Base-by-base conservation (phyloP, 106 monocot species). In the Acorus gramineus region DNA sequence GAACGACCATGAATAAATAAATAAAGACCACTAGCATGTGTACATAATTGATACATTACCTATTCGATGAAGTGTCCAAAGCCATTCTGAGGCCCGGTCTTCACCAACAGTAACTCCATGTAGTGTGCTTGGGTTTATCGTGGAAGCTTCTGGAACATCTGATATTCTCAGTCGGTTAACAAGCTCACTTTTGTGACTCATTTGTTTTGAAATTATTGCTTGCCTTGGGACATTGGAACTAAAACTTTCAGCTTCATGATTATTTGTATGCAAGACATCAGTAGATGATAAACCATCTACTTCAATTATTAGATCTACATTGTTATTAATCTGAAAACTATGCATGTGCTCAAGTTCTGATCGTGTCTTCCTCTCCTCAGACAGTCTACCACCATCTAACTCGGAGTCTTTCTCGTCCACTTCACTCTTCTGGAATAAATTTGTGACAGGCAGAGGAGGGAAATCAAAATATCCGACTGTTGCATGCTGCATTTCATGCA, bases 61-160 rank as follows among this genome's bases (percentile, higher is more conserved):
- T 52, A 91, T 98, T 79, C 91, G 78, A 77, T 98, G 96, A 49
- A 98, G 91, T 13, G 81, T 98, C 96, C 96, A 98, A 55, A 91
- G 74, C 96, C 96, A 98, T 71, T 92, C 96, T 71, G 96, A 98
- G 66, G 88, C 85, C 64, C 76, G 73, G 28, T 88, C 85, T 57
- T 81, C 83, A 47, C 50, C 65, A 2, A 59, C 65, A 64, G 68
- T 64, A 6, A 69, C 59, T 67, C 66, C 65, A 65, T 55, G 75
- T 5, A 84, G 75, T 67, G 69, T 53, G 11, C 79, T 78, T 73
- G 47, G 55, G 44, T 68, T 61, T 42, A 66, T 49, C 44, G 50
- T 72, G 49, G 60, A 70, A 76, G 53, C 70, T 53, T 65, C 76
- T 54, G 76, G 82, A 55, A 58, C 74, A 77, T 89, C 81, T 51